Evolutionary conservation across 352 stramenopile genomes (phyloP), one percentile per base, ranked within the genome.

Genomic region (Blastocystis sp.): DNA sequence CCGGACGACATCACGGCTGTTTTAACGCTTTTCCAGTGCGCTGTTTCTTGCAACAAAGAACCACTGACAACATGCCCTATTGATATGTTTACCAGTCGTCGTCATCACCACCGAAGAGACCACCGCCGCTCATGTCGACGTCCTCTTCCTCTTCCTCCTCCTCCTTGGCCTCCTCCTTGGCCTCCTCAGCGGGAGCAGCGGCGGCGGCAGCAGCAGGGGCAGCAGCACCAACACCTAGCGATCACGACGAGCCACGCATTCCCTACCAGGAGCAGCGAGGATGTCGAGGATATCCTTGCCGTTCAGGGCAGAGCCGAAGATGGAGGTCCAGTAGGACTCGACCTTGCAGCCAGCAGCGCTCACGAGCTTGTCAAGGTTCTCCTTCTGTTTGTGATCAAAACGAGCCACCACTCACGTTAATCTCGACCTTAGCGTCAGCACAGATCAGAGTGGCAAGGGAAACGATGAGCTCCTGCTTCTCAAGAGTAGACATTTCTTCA

Each of bases 121-220:
- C 65, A 24, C 39, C 39, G 19, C 31, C 65, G 31, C 31, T 76
- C 65, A 55, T 55, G 31, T 76, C 65, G 50, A 71, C 50, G 33
- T 85, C 62, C 31, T 85, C 62, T 50, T 85, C 62, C 50, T 85
- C 62, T 59, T 85, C 62, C 50, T 85, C 62, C 59, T 85, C 62
- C 50, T 85, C 62, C 74, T 85, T 26, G 45, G 76, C 76, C 45
- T 50, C 24, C 62, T 71, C 62, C 24, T 65, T 35, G 3, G 16
- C 37, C 82, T 39, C 91, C 85, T n/a, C 91, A 60, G 80, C 90
- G 69, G 21, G 90, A 76, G 50, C 88, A 76, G 62, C 69, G 24
- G 69, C 9, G 35, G 62, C 62, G 16, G 62, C 59, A 59, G 39
- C 74, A 31, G 59, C 21, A 26, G 74, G 19, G 26, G 74, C 59